Evolutionary conservation across 768 basidiomycete species (phyloP).

Genomic region (Trametes meyenii): DNA sequence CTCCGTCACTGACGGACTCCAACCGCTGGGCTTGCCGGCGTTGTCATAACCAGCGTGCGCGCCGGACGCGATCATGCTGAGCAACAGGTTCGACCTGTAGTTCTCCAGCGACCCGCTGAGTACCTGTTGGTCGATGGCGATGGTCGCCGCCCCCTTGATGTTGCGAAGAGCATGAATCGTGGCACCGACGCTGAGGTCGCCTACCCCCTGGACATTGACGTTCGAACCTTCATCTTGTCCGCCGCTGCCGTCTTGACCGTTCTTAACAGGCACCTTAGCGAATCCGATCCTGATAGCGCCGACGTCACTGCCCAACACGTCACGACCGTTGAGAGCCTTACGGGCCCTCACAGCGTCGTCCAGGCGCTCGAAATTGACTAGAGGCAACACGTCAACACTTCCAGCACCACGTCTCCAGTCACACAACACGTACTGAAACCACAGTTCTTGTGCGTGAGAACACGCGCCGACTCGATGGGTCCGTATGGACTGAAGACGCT

Average conservation of each 20-base stretch:
- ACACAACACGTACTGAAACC: constrained; percentile 68
- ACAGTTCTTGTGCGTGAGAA: constrained; percentile 97
- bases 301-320: constrained; percentile 94
- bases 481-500: constrained; percentile 98
- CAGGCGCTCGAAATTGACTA: constrained; percentile 95
- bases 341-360: constrained; percentile 96
- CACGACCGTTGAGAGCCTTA: constrained; percentile 93
- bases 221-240: constrained; percentile 64
- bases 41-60: constrained; percentile 64
- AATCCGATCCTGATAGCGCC: constrained; percentile 97
- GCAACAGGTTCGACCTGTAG: constrained; percentile 87
- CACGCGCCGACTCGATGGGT: constrained; percentile 94
- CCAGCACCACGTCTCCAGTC: neutral
- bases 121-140: constrained; percentile 92
- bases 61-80: constrained; percentile 86
- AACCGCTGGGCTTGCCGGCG: constrained; percentile 56
- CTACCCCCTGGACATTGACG: constrained; percentile 77
- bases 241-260: constrained; percentile 64
- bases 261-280: constrained; percentile 94
- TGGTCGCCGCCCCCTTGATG: constrained; percentile 89
- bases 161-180: constrained; percentile 86
- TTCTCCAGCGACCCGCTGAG: constrained; percentile 92
- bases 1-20: constrained; percentile 80
- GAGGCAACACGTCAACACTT: neutral
- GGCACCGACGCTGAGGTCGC: constrained; percentile 83